Conservation (phyloP, 768 basidiomycete genomes). For the Tylopilus cervinicoccineus region DNA sequence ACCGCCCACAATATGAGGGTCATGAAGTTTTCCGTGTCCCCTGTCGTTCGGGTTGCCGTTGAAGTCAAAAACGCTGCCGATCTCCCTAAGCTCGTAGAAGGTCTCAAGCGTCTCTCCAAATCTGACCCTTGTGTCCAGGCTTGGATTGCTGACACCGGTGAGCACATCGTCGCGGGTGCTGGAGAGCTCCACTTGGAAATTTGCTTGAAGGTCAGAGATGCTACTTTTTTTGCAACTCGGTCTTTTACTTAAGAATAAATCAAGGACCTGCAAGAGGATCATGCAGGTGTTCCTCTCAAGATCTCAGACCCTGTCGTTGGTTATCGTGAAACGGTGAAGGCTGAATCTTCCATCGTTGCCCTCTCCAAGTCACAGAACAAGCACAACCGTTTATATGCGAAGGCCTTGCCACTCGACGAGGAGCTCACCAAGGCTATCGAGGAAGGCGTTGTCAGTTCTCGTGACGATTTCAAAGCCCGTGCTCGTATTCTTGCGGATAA, state of each 20-base stretch:
- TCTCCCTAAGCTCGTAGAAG: slow-evolving; percentile 99
- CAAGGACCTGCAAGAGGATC: slow-evolving; percentile 98
- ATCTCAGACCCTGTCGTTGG: slow-evolving; percentile 97
- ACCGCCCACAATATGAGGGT: slow-evolving; percentile 99
- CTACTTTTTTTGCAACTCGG: neutral
- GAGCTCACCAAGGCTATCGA: slow-evolving; percentile 94
- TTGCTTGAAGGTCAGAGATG: slow-evolving; percentile 79
- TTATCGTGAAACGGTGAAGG: slow-evolving; percentile 95
- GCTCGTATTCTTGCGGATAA: slow-evolving; percentile 96
- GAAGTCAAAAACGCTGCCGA: slow-evolving; percentile 99
- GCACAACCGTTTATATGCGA: slow-evolving; percentile 97
- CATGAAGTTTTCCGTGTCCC: slow-evolving; percentile 99
- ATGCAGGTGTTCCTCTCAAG: slow-evolving; percentile 98
- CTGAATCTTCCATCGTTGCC: slow-evolving; percentile 93
- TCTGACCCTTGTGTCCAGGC: slow-evolving; percentile 99
- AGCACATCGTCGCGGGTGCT: slow-evolving; percentile 99
- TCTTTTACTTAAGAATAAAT: neutral
- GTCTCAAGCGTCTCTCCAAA: slow-evolving; percentile 99
- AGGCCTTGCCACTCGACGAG: slow-evolving; percentile 91
- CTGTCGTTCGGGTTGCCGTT: slow-evolving; percentile 98
- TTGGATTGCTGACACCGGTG: slow-evolving; percentile 87
- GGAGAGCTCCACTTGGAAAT: slow-evolving; percentile 99
- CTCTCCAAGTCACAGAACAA: slow-evolving; percentile 99
- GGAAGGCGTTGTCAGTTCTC: slow-evolving; percentile 73
- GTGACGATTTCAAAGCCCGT: slow-evolving; percentile 97